phyloP scores from a whole-genome alignment of 1,284 basidiomycete genomes.

The Trichosporon sp. region DNA sequence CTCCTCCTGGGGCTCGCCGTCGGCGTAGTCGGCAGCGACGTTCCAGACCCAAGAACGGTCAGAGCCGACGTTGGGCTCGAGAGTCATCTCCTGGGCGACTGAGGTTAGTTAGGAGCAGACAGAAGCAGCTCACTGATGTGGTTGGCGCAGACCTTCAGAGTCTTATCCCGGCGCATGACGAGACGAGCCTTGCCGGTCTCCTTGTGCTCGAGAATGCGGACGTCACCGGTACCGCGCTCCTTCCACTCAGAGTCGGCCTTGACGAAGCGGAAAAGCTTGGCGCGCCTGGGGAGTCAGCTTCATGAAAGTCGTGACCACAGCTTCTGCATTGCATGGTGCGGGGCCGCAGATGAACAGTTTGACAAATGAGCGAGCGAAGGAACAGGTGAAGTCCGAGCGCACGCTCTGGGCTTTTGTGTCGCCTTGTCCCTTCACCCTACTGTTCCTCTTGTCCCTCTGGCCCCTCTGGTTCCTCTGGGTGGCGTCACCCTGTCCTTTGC shows the following conservation, averaged over 20 bases:
- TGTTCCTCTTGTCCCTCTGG: no score
- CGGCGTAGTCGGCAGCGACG: conserved; percentile 91
- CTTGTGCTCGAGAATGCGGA: conserved; percentile 82
- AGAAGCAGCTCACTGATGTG: conserved; percentile 74
- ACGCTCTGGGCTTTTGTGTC: not conserved
- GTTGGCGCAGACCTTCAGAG: conserved; percentile 99
- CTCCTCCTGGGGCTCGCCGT: conserved; percentile 83
- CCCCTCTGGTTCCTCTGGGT: not conserved
- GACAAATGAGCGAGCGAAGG: not conserved
- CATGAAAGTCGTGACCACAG: not conserved
- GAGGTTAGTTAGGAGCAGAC: conserved; percentile 15
- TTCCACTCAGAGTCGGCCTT: conserved; percentile 87
- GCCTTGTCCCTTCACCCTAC: not conserved
- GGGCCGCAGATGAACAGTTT: not conserved
- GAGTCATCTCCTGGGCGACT: conserved; percentile 90
- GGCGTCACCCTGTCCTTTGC: not conserved
- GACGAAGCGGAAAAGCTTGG: conserved; percentile 98
- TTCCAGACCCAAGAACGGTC: conserved; percentile 99
- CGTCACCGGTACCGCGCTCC: conserved; percentile 79
- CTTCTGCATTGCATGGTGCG: not conserved
- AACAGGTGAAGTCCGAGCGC: not conserved
- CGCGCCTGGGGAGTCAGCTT: conserved; percentile 67
- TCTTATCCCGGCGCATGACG: conserved; percentile 99
- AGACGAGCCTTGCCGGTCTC: conserved; percentile 88
- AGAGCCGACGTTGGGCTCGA: conserved; percentile 97